Percentiles rank a stretch among this genome's conserved stretches.
phyloP scores from a whole-genome alignment of 208 protist species.

The Trypanosoma conorhini region DNA sequence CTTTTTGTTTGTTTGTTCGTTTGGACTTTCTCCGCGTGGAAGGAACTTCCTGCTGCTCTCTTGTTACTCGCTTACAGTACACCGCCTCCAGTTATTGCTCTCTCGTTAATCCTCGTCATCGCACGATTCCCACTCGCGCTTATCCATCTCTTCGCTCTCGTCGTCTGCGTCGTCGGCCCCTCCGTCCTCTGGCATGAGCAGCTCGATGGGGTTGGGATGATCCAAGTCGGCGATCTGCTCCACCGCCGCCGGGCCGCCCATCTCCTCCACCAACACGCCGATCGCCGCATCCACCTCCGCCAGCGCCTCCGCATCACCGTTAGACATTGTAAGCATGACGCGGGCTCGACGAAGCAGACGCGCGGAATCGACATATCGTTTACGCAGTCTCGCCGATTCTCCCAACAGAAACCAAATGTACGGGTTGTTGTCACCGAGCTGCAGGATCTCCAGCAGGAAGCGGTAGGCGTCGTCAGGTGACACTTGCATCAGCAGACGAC shows the following conservation, averaged over 20 bases:
- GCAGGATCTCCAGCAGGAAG: constrained; percentile 86
- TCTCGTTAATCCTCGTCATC: constrained; percentile 55
- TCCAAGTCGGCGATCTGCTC: constrained; percentile 76
- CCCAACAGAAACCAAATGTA: constrained; percentile 94
- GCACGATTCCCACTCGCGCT: constrained; percentile 75
- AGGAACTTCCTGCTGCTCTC: background rate
- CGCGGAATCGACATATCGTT: constrained; percentile 73
- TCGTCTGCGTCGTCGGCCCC: constrained; percentile 34
- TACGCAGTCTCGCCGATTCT: constrained; percentile 77
- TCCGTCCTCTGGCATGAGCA: constrained; percentile 70
- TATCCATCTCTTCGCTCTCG: constrained; percentile 44
- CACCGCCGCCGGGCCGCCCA: constrained; percentile 80
- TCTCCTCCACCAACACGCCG: constrained; percentile 75
- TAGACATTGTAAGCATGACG: constrained; percentile 78
- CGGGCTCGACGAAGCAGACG: constrained; percentile 79
- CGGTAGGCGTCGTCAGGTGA: constrained; percentile 70
- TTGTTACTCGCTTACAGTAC: constrained; percentile 1
- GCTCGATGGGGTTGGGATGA: constrained; percentile 79
- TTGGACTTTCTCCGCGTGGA: background rate
- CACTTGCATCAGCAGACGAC: constrained; percentile 89
- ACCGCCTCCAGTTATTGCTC: constrained; percentile 2
- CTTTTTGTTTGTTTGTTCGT: constrained; percentile 8
- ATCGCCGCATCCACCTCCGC: constrained; percentile 82
- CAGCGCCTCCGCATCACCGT: constrained; percentile 55
- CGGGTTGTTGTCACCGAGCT: constrained; percentile 89